Evolutionary conservation across 805 yeast species (phyloP), one percentile per base, ranked within the genome.

Genomic region (Suhomyces sp.): DNA sequence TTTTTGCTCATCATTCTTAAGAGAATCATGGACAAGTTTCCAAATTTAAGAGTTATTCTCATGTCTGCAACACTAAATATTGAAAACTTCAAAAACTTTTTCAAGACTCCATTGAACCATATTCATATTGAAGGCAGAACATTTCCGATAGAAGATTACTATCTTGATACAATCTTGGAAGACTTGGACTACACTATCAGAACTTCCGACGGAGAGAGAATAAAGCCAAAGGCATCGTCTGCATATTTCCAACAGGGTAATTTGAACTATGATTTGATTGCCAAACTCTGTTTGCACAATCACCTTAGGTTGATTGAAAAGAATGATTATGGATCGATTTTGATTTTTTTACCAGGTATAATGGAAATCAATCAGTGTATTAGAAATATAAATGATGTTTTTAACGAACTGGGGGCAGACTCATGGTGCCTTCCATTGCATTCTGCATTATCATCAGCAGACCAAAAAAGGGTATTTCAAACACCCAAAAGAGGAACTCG

Each of bases 41-140:
- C 76, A 0, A 71, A 77, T 1, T 54, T 90, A 39, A 83, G 79
- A 48, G 68, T 91, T 20, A 72, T 91, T 7, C 68, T 93, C 33
- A 91, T 93, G 97, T 84, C 95, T 53, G 98, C 98, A 4, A 91
- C 98, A 1, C 90, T 91, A 27, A 85, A 87, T 50, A 73, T 81
- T 1, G 69, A 70, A 7, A 68, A 75, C 26, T 91, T 88, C 62
- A 68, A 74, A 35, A 65, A 70, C 17, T 91, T 83, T 51, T 91
- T 91, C 54, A 63, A 64, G 3, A 50, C 60, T 1, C 56, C 59
- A 2, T 46, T 67, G 22, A 79, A 81, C 11, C 87, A 83, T 43
- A 72, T 83, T 21, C 96, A 88, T 54, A 88, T 91, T 39, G 86
- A 82, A 48, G 98, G 98, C 1, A 71, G 98, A 46, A 93, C 98